phyloP scores from a whole-genome alignment of 108 stramenopile genomes.

The Stephanodiscus triporus region DNA sequence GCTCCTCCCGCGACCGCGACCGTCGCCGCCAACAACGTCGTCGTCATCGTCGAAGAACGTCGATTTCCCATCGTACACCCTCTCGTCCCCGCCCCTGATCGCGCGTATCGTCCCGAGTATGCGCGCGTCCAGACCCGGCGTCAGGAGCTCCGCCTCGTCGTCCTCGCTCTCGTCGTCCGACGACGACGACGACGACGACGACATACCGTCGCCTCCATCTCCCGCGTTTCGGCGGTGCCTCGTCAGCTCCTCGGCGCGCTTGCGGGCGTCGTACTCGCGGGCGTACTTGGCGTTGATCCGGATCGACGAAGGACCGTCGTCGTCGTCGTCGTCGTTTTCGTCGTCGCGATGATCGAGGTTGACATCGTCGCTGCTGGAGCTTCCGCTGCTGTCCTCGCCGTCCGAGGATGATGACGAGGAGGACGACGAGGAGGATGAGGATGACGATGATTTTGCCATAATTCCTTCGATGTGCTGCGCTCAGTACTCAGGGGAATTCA shows the following conservation, averaged over 20 bases:
- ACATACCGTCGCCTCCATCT: slow-evolving; percentile 52
- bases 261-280: slow-evolving; percentile 66
- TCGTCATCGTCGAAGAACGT: slow-evolving; percentile 66
- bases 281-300: slow-evolving; percentile 76
- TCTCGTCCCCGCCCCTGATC: slow-evolving; percentile 70
- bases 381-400: slow-evolving; percentile 16
- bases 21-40: slow-evolving; percentile 23
- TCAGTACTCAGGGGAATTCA: too few species aligned
- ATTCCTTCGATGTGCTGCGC: background rate
- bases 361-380: slow-evolving; percentile 13
- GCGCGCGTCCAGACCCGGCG: slow-evolving; percentile 68
- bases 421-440: slow-evolving; percentile 4
- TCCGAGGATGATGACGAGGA: slow-evolving; percentile 17
- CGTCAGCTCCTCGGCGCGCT: slow-evolving; percentile 74
- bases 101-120: slow-evolving; percentile 83
- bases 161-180: slow-evolving; percentile 63
- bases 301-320: slow-evolving; percentile 8
- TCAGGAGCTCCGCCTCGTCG: slow-evolving; percentile 76
- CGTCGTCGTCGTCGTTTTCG: slow-evolving; percentile 8
- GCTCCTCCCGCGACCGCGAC: slow-evolving; percentile 17
- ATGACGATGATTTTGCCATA: background rate
- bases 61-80: slow-evolving; percentile 71
- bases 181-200: too few species aligned
- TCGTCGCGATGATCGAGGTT: background rate
- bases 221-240: slow-evolving; percentile 41